A percentile compares a stretch with the other conserved stretches of the same genome.
Evolutionary conservation across 805 yeast genomes (phyloP).

Genomic region (Myxozyma lipomycoides): DNA sequence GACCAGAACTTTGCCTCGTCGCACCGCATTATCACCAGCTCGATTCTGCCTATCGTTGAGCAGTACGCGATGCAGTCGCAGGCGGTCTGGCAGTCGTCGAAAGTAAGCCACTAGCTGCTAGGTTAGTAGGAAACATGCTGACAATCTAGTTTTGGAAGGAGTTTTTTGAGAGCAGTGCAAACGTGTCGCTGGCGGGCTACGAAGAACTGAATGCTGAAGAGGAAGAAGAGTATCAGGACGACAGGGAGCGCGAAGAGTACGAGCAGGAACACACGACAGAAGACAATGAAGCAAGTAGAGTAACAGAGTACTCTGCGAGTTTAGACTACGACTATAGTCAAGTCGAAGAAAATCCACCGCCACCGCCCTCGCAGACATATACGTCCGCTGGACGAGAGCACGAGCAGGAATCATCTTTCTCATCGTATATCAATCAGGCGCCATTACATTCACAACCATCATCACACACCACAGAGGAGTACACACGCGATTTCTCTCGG

Average conservation of each 20-base stretch:
- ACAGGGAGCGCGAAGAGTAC: not conserved
- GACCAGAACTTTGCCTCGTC: conserved; percentile 69
- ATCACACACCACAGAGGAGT: not conserved
- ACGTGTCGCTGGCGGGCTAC: conserved; percentile 55
- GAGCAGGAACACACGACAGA: conserved; percentile 1
- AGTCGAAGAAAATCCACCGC: not conserved
- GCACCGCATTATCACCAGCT: conserved; percentile 62
- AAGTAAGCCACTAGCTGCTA: conserved; percentile 11
- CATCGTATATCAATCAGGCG: not conserved
- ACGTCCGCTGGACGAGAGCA: not conserved
- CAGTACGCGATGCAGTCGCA: conserved; percentile 56
- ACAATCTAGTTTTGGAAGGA: conserved; percentile 59
- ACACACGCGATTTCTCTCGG: conserved; percentile 6
- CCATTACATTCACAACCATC: not conserved
- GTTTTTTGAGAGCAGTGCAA: conserved; percentile 71
- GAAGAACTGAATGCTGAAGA: conserved; percentile 38
- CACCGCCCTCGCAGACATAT: not conserved
- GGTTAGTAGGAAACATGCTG: conserved; percentile 42
- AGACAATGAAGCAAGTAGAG: conserved; percentile 2
- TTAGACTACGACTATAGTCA: conserved; percentile 15
- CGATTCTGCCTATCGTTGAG: conserved; percentile 63
- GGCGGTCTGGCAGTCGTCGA: conserved; percentile 50
- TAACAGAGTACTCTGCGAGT: conserved; percentile 14
- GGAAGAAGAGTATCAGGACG: not conserved
- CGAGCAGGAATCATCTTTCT: not conserved